A percentile compares a stretch with the other conserved stretches of the same genome.
Evolutionary conservation across 257 asterid species (phyloP).

Genomic region (Solanum virginianum): DNA sequence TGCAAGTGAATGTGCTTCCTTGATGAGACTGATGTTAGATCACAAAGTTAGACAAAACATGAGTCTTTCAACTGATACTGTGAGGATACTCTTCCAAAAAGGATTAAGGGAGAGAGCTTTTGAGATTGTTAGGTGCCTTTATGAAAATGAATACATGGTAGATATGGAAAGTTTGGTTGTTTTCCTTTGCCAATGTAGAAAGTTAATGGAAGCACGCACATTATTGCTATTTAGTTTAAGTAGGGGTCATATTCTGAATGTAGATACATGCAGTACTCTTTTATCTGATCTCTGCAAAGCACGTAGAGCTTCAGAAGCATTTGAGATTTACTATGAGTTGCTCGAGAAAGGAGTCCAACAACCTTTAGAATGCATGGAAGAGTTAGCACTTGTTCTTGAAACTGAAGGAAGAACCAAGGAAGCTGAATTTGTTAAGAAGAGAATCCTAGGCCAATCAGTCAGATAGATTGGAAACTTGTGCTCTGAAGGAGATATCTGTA

Average conservation of each 20-base stretch:
- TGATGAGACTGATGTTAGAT: constrained; percentile 53
- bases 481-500: background rate
- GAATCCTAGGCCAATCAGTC: constrained; percentile 16
- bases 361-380: constrained; percentile 46
- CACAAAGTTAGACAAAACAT: constrained; percentile 49
- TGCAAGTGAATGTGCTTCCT: constrained; percentile 41
- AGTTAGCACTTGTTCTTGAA: constrained; percentile 37
- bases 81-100: constrained; percentile 24
- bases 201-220: constrained; percentile 37
- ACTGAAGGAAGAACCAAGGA: constrained; percentile 52
- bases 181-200: constrained; percentile 40
- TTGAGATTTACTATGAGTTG: constrained; percentile 50
- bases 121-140: constrained; percentile 32
- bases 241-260: constrained; percentile 31
- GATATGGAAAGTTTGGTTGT: constrained; percentile 34
- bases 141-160: constrained; percentile 39
- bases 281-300: constrained; percentile 39
- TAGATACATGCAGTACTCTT: constrained; percentile 19
- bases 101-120: constrained; percentile 35
- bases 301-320: constrained; percentile 35
- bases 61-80: constrained; percentile 50
- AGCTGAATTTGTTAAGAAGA: constrained; percentile 69
- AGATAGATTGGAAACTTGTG: background rate
- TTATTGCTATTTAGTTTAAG: constrained; percentile 33
- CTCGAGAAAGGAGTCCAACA: constrained; percentile 43